Evolutionary conservation across 306 rosid genomes (phyloP).

Genomic region (Vachellia pachyceras): DNA sequence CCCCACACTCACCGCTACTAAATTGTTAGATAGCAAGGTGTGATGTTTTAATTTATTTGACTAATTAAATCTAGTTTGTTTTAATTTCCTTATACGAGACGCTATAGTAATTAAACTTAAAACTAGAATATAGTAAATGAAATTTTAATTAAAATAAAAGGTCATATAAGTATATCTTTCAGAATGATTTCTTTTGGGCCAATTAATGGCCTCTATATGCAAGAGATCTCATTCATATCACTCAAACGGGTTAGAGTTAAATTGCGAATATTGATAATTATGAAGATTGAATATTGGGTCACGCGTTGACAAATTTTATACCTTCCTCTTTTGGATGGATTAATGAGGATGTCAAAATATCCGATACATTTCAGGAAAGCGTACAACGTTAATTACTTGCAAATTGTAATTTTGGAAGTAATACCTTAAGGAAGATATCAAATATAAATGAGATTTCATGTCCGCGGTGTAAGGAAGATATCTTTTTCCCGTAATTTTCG

Average conservation of each 20-base stretch:
- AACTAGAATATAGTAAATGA: neutral
- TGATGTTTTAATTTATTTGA: neutral
- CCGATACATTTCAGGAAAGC: neutral
- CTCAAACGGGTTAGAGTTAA: neutral
- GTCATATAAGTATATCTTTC: neutral
- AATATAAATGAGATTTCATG: neutral
- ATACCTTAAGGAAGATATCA: neutral
- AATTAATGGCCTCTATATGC: neutral
- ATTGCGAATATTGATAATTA: neutral
- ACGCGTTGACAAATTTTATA: neutral
- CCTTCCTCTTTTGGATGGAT: neutral
- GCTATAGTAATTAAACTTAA: neutral
- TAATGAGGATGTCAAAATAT: neutral
- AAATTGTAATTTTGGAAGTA: neutral
- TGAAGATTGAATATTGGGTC: neutral
- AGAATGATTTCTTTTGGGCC: neutral
- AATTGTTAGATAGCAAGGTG: neutral
- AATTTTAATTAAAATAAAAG: neutral
- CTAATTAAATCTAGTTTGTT: neutral
- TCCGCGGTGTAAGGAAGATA: neutral
- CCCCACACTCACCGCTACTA: neutral
- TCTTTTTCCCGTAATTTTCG: neutral
- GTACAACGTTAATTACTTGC: neutral
- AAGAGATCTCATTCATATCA: neutral
- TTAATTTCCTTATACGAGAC: neutral